Evolutionary conservation across 805 yeast species (phyloP), one percentile per base, ranked within the genome.

Genomic region (Saccharomycopsis sp.): DNA sequence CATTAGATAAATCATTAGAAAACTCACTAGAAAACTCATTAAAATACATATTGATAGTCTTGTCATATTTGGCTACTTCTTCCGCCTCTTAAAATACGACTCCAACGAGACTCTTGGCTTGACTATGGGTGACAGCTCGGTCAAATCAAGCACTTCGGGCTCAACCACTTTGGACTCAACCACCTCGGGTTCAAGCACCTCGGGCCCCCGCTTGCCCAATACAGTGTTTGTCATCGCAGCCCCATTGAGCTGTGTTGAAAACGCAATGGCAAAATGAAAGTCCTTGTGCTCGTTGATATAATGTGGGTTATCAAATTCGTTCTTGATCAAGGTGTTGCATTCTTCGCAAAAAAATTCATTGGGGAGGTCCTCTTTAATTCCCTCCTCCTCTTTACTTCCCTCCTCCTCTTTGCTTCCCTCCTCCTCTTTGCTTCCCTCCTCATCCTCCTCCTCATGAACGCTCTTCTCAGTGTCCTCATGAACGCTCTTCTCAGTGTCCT

Each of bases 241-340:
- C 2, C 49, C 49, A 29, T 46, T 46, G 4, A 46, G 39, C 38
- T 40, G 39, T 13, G 30, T 26, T 3, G 47, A 43, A 30, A 39
- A 46, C 10, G 7, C 30, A 12, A 46, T 19, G 2, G 49, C 49
- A 33, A 43, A 46, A 46, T 46, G 49, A 23, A 12, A 43, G 32
- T 46, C 49, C 15, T 36, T n/a, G 27, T 46, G 49, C 27, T 46
- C 49, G 15, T 18, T 21, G 9, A 30, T 33, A 19, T 34, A 38
- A 13, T 38, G 25, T 3, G 10, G 13, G 33, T 23, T 38, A 15
- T 22, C 35, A 21, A 20, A 7, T 16, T 29, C 37, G 13, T 34
- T 31, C 5, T 19, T 29, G 8, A 42, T 27, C n/a, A 37, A 17
- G 15, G 10, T 32, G 6, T 38, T 20, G 21, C 48, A 43, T 15